These are phyloP conservation scores for Neofusicoccum cordaticola DNA, from an alignment of 2,329 filamentous ascomycete species.

Conservation along the genomic window DNA sequence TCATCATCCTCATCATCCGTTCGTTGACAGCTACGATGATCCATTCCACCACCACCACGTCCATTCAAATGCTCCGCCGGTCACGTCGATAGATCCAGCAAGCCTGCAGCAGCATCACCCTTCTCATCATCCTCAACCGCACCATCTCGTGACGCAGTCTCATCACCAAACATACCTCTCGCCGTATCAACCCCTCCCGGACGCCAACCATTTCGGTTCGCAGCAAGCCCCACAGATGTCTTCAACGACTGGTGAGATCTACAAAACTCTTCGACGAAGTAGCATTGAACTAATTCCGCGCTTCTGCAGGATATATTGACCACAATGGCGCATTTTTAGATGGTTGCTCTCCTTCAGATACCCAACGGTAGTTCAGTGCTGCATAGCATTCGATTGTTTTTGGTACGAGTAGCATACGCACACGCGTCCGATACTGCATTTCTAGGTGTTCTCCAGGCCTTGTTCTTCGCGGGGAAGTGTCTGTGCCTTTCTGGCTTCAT, in stretches of 20 bases:
- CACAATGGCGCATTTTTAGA: not conserved
- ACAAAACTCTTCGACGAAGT: too few species aligned
- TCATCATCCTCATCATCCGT: not conserved
- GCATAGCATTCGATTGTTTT: not conserved
- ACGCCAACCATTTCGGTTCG: not conserved
- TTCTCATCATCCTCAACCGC: not conserved
- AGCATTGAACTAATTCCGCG: too few species aligned
- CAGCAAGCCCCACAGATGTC: not conserved
- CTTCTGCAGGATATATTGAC: not conserved
- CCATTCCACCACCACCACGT: not conserved
- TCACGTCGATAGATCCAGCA: not conserved
- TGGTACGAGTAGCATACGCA: not conserved
- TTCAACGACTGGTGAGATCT: too few species aligned
- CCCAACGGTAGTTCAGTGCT: not conserved
- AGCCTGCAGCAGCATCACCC: not conserved
- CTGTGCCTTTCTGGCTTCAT: too few species aligned
- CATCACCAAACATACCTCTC: not conserved
- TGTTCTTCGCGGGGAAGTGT: not conserved
- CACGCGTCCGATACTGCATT: not conserved
- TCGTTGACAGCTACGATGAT: not conserved
- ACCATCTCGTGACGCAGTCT: not conserved
- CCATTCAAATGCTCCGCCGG: not conserved
- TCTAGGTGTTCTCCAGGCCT: not conserved
- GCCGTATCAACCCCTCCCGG: not conserved
- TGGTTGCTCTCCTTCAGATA: not conserved